Base-by-base conservation (phyloP, 23 red algal genomes). In the Agarophyton chilense region DNA sequence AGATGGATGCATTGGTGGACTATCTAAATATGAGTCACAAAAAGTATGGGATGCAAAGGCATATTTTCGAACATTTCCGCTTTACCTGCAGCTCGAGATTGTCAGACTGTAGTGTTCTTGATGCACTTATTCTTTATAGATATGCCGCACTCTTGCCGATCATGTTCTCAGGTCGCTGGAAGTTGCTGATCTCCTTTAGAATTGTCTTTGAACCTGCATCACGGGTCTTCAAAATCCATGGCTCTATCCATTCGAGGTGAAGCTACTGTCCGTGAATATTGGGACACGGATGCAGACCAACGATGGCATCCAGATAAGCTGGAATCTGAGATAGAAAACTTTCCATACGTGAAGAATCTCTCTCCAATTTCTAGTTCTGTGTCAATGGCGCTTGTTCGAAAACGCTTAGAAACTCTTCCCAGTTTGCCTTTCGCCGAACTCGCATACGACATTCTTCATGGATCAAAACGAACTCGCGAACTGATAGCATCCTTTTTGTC, bases 401-500 rank as follows among this genome's bases (percentile, higher is more conserved):
- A 74, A 74, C 68, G 25, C 25, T 21, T 74, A 4, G 40, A 18
- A 45, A 47, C n/a, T 43, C 68, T 46, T 47, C 74, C 82, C 11
- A n/a, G 68, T 50, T 39, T 96, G 25, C 77, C 77, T 14, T 21
- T 17, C 32, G 51, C 49, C 0, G 81, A 86, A 56, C 73, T 98
- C 24, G 32, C 57, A 17, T 57, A 86, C 1, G 72, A 80, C 54
- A 52, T 88, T 9, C 50, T 63, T 28, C 26, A 57, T 10, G 82
- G 82, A 0, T 72, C 61, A 25, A 14, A 66, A 42, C 64, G 53
- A 8, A 62, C 93, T 52, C 84, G 78, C 10, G 14, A 79, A 32
- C 75, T 90, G 33, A 49, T 94, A 28, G 87, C 91, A 0, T 1
- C 11, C 1, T 84, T 94, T 52, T 81, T 98, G 31, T 58, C 62